Conservation (phyloP, 306 rosid genomes). For the Quercus alba region DNA sequence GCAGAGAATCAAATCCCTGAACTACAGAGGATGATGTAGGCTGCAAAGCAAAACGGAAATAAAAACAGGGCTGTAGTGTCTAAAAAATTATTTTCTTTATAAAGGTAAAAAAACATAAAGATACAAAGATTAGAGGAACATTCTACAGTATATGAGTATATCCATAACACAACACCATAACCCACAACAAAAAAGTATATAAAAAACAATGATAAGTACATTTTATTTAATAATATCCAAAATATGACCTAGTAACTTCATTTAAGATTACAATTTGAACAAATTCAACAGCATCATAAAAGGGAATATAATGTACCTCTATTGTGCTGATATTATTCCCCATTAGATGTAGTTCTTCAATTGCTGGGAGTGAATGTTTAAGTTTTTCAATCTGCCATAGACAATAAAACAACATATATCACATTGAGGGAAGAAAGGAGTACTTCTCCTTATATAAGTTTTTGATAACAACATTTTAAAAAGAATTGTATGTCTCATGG, state of each 20-base stretch:
- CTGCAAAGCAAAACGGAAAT: constrained; percentile 44
- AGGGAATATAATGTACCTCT: constrained; percentile 41
- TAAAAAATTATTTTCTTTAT: not conserved
- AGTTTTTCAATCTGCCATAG: constrained; percentile 71
- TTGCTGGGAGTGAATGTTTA: constrained; percentile 51
- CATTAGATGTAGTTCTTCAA: constrained; percentile 92
- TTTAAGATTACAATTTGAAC: constrained; percentile 2
- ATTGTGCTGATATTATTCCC: constrained; percentile 70
- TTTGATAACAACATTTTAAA: no score
- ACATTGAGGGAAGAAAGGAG: not conserved
- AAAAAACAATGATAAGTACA: not conserved
- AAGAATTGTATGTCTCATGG: no score
- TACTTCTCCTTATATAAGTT: not conserved
- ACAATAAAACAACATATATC: constrained; percentile 25
- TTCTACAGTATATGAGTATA: not conserved
- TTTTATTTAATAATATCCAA: not conserved
- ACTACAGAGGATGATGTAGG: constrained; percentile 58
- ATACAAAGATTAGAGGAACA: not conserved
- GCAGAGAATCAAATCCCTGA: constrained; percentile 76
- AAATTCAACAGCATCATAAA: constrained; percentile 16
- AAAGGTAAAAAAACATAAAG: no score
- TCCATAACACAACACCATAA: not conserved
- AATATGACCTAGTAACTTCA: not conserved
- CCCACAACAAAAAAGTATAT: not conserved
- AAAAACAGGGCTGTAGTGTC: constrained; percentile 13